A percentile compares a stretch with the other conserved stretches of the same genome.
Conservation (phyloP, 1,284 basidiomycete species). For the Trametes polyzona region DNA sequence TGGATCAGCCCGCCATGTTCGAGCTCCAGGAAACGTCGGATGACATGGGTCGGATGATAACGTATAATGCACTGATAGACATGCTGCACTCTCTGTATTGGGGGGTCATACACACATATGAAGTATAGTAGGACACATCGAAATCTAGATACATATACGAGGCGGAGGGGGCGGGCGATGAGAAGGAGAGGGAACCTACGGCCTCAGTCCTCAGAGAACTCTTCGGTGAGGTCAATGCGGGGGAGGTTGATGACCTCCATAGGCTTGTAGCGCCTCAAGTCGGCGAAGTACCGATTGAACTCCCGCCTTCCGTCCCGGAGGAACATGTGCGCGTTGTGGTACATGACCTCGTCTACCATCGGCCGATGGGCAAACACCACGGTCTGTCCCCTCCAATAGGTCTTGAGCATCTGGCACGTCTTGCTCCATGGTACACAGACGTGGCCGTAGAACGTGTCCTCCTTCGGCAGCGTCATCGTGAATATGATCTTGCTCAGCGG, state of each 20-base stretch:
- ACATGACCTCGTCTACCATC: neutral
- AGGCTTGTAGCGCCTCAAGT: neutral
- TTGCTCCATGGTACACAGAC: neutral
- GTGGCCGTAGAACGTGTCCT: neutral
- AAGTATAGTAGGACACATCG: neutral
- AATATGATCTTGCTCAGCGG: neutral
- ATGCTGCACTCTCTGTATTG: too few species aligned
- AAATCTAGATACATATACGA: too few species aligned
- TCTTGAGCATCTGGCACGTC: neutral
- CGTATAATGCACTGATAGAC: too few species aligned
- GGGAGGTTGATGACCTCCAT: neutral
- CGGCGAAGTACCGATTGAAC: neutral
- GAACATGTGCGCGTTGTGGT: neutral
- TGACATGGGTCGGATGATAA: too few species aligned
- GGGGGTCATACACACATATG: too few species aligned
- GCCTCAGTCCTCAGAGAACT: too few species aligned
- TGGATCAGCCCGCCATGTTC: too few species aligned
- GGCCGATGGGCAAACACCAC: slow-evolving; percentile 11
- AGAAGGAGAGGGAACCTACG: too few species aligned
- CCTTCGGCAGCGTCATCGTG: neutral
- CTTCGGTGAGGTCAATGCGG: too few species aligned
- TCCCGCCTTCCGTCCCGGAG: neutral
- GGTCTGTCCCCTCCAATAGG: neutral
- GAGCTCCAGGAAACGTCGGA: too few species aligned
- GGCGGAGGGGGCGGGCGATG: too few species aligned